A percentile compares a stretch with the other conserved stretches of the same genome.
Conservation (phyloP, 2,329 filamentous ascomycete species). For the Paraconiothyrium sp. region DNA sequence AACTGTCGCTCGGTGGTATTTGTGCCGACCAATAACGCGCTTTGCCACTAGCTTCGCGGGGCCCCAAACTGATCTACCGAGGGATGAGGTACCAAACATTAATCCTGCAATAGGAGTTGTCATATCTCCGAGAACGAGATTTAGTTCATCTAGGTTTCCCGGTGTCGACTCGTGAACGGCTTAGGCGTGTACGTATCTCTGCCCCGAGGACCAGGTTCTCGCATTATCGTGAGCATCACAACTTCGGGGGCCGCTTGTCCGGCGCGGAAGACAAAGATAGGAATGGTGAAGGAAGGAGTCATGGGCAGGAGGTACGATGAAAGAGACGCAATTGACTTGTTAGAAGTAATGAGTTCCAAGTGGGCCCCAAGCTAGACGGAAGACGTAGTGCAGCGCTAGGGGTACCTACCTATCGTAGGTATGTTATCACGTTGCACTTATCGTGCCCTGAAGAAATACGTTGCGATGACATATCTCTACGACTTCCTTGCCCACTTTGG, state of each 20-base stretch:
- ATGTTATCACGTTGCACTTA: no score
- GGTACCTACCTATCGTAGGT: no score
- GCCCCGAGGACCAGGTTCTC: background rate
- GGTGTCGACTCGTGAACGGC: background rate
- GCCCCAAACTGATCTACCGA: slow-evolving; percentile 18
- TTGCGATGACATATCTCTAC: no score
- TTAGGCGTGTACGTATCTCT: background rate
- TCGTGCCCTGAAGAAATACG: no score
- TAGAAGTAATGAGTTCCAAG: background rate
- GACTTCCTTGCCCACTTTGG: no score
- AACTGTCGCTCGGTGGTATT: slow-evolving; percentile 14
- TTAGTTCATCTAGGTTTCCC: slow-evolving; percentile 18
- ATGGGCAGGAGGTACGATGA: background rate
- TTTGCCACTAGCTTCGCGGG: slow-evolving; percentile 11
- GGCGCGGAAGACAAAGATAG: background rate
- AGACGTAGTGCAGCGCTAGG: background rate
- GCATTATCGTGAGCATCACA: background rate
- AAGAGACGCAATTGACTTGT: background rate
- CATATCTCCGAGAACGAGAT: background rate
- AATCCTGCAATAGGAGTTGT: slow-evolving; percentile 19
- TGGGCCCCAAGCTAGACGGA: background rate
- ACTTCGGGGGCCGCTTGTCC: background rate
- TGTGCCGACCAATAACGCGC: slow-evolving; percentile 14
- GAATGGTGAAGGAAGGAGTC: background rate
- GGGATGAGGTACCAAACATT: slow-evolving; percentile 4